These are phyloP conservation scores for Paspalum notatum DNA, from an alignment of 176 grass and related monocot genomes.

Conservation along the genomic window DNA sequence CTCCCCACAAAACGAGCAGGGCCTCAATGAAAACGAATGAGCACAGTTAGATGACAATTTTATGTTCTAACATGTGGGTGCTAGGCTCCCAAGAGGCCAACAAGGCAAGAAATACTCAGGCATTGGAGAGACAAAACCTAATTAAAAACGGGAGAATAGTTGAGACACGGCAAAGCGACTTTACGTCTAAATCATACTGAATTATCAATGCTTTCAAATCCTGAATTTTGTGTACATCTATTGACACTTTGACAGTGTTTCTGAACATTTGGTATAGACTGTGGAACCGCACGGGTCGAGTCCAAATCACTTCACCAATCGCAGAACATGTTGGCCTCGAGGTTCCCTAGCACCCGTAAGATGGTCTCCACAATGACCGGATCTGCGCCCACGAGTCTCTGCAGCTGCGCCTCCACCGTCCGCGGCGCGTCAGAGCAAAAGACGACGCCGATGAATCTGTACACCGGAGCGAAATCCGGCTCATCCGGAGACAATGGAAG, in stretches of 20 bases:
- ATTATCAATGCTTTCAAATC: too few relatives aligned
- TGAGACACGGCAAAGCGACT: not conserved
- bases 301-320: not conserved
- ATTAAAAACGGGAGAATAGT: not conserved
- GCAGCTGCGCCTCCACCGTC: slow-evolving; percentile 31
- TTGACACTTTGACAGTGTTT: too few relatives aligned
- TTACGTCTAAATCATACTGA: not conserved
- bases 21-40: too few relatives aligned
- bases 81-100: too few relatives aligned
- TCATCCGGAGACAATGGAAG: not conserved
- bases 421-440: slow-evolving; percentile 51
- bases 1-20: too few relatives aligned
- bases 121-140: not conserved
- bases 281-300: too few relatives aligned
- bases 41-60: too few relatives aligned
- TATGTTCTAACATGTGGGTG: too few relatives aligned
- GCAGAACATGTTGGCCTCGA: not conserved
- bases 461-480: slow-evolving; percentile 18
- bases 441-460: slow-evolving; percentile 61
- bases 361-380: slow-evolving; percentile 33
- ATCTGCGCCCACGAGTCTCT: slow-evolving; percentile 42
- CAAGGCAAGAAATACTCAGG: too few relatives aligned
- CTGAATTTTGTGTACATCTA: too few relatives aligned
- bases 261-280: too few relatives aligned
- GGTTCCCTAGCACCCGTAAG: not conserved